phyloP scores from a whole-genome alignment of 2,329 filamentous ascomycete genomes.

The Paracoccidioides lutzii region DNA sequence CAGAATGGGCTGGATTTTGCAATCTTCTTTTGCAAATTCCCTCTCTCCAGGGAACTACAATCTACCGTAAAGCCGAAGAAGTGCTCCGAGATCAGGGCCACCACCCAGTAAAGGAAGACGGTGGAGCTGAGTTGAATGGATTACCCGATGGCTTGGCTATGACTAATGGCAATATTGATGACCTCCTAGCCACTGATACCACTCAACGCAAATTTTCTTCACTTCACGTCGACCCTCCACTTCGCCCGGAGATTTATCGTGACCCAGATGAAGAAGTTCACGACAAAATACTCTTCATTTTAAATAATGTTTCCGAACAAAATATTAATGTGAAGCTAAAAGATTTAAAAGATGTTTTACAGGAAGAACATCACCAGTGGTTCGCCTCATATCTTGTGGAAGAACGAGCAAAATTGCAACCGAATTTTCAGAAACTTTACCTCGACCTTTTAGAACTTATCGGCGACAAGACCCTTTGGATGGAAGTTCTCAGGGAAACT shows the following conservation, averaged over 20 bases:
- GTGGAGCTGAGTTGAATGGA: constrained; percentile 27
- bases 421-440: constrained; percentile 91
- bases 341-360: constrained; percentile 66
- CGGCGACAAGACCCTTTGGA: constrained; percentile 64
- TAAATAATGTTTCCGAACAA: constrained; percentile 90
- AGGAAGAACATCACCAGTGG: constrained; percentile 81
- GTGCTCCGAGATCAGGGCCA: constrained; percentile 57
- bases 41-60: constrained; percentile 70
- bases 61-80: constrained; percentile 69
- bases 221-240: constrained; percentile 60
- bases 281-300: constrained; percentile 85
- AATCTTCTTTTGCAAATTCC: constrained; percentile 70
- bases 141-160: constrained; percentile 36
- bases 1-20: constrained; percentile 94
- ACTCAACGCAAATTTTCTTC: constrained; percentile 61
- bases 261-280: constrained; percentile 76
- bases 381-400: constrained; percentile 92
- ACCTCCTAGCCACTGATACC: constrained; percentile 46
- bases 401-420: constrained; percentile 90
- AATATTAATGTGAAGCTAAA: constrained; percentile 75
- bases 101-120: constrained; percentile 44
- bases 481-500: constrained; percentile 83
- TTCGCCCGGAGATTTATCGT: constrained; percentile 53
- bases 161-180: constrained; percentile 59
- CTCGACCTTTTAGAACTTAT: constrained; percentile 78